phyloP scores from a whole-genome alignment of 768 basidiomycete genomes.

The Ramaria sp. region DNA sequence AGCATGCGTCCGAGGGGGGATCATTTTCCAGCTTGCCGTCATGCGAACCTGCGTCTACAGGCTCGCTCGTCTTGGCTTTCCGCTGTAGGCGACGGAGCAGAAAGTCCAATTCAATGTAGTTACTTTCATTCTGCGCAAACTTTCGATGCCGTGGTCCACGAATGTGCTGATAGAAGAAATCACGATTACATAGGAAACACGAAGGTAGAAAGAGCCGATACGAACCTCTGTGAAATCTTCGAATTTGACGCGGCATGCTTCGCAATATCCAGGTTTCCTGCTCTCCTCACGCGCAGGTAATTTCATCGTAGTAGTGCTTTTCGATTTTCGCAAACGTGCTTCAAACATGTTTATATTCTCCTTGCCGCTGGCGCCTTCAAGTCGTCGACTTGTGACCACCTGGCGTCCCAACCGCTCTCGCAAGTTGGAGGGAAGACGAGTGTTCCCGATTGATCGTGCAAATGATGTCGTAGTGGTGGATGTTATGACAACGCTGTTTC shows the following conservation, averaged over 20 bases:
- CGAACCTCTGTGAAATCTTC: constrained; percentile 75
- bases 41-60: not conserved
- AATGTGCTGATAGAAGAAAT: constrained; percentile 47
- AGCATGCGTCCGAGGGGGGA: constrained; percentile 4
- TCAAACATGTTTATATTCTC: constrained; percentile 34
- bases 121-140: constrained; percentile 66
- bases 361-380: constrained; percentile 22
- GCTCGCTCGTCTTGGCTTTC: constrained; percentile 18
- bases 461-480: constrained; percentile 81
- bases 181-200: not conserved
- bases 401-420: constrained; percentile 50
- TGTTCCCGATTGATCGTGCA: constrained; percentile 30
- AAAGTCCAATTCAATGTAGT: constrained; percentile 71
- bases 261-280: constrained; percentile 92
- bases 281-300: constrained; percentile 75
- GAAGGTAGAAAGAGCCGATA: constrained; percentile 11
- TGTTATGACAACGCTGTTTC: constrained; percentile 88
- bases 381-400: constrained; percentile 55
- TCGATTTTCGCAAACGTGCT: constrained; percentile 54
- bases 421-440: constrained; percentile 42
- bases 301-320: constrained; percentile 68
- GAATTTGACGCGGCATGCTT: constrained; percentile 88
- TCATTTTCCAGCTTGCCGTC: not conserved
- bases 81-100: constrained; percentile 55
- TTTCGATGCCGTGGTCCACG: constrained; percentile 62